Base-by-base conservation (phyloP, 2,329 filamentous ascomycete species). In the Ramichloridium luteum region DNA sequence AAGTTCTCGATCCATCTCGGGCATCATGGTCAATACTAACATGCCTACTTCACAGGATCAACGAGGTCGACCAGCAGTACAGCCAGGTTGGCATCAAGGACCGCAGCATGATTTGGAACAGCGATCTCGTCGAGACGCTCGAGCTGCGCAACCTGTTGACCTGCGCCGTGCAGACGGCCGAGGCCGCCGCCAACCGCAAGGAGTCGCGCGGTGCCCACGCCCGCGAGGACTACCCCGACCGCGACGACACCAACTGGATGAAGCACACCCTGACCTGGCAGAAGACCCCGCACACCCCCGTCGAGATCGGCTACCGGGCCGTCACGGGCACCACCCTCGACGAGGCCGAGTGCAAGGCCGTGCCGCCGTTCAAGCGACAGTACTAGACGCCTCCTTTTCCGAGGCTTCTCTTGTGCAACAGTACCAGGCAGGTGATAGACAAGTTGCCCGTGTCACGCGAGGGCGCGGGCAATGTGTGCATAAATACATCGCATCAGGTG, bases 21-120 rank as follows among this genome's bases (percentile, higher is more conserved):
- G n/a, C 5, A n/a, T 9, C 13, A 9, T 28, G 13, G 13, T 13
- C 11, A 27, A n/a, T 12, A 28, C 43, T 50, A 44, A 49, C 36
- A 29, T 25, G 4, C 13, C 17, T 27, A 8, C n/a, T n/a, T 23
- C 8, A 3, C 27, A 55, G 50, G 68, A 90, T 96, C 59, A 75
- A 65, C 44, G 76, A 84, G 47, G 83, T 96, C 48, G 88, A 96
- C 58, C 61, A 72, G 49, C 71, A 68, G 51, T 96, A 80, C 65
- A 63, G 69, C 49, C 70, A 94, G 54, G 79, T 96, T 48, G 83
- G 84, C 54, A 94, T 83, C 66, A 93, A 93, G 74, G 88, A 96
- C 62, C 81, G 90, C 61, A 92, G 83, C 72, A 94, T 96, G 88
- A 96, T 96, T 68, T 96, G 88, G 88, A 96, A 96, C 76, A 85